Evolutionary conservation across 768 basidiomycete genomes (phyloP).

Genomic region (Pleurotus ostreatus): DNA sequence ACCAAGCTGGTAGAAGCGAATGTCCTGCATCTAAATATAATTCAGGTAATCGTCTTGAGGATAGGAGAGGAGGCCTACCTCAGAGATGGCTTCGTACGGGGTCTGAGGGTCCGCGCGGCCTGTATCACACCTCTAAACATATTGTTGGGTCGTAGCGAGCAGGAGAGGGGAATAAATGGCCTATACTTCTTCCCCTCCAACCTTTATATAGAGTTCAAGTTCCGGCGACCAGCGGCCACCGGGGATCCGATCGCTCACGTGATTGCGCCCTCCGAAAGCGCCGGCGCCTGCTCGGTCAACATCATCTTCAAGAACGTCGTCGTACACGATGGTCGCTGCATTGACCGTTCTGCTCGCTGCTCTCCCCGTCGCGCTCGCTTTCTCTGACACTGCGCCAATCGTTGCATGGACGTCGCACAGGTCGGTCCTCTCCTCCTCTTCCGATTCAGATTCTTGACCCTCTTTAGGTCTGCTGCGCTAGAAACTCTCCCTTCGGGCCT

Average conservation of each 20-base stretch:
- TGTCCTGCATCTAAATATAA: neutral
- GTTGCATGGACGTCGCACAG: slow-evolving; percentile 69
- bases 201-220: no score
- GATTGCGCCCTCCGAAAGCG: no score
- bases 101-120: neutral
- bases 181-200: no score
- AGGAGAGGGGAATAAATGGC: no score
- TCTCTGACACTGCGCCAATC: slow-evolving; percentile 59
- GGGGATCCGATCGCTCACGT: no score
- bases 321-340: slow-evolving; percentile 31
- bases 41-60: neutral
- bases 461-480: slow-evolving; percentile 45
- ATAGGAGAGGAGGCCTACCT: neutral
- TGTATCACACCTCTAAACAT: neutral
- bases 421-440: slow-evolving; percentile 27
- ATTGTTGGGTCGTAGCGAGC: no score
- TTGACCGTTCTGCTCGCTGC: slow-evolving; percentile 38
- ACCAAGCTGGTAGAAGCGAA: slow-evolving; percentile 21
- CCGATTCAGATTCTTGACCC: neutral
- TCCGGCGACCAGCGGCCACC: no score
- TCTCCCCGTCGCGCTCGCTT: slow-evolving; percentile 48
- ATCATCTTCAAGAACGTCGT: neutral
- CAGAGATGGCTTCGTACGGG: neutral
- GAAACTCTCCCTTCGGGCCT: slow-evolving; percentile 32
- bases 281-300: no score